Conservation (phyloP, 805 yeast species). For the Candida andamanensis region DNA sequence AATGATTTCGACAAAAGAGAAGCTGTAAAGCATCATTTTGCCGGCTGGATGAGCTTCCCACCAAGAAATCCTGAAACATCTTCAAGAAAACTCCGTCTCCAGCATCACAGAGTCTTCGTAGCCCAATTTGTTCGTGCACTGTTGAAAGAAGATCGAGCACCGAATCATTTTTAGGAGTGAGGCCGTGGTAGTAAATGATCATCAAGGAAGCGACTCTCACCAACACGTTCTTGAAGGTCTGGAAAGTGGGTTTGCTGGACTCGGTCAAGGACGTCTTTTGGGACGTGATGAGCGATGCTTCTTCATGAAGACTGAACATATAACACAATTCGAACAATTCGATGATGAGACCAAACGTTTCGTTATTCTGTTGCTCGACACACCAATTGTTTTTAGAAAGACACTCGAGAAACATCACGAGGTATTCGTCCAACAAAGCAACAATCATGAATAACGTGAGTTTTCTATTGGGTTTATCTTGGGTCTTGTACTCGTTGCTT, state of each 20-base stretch:
- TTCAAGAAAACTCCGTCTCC: slow-evolving; percentile 58
- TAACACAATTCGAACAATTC: slow-evolving; percentile 41
- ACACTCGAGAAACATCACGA: slow-evolving; percentile 29
- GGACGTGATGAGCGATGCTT: slow-evolving; percentile 36
- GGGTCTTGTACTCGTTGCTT: slow-evolving; percentile 13
- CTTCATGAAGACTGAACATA: slow-evolving; percentile 49
- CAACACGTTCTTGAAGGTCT: slow-evolving; percentile 42
- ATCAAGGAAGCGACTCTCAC: slow-evolving; percentile 33
- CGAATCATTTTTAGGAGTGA: background rate
- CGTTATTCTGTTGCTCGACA: slow-evolving; percentile 5
- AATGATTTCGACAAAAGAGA: slow-evolving; percentile 72
- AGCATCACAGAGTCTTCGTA: slow-evolving; percentile 61
- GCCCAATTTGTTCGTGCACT: slow-evolving; percentile 72
- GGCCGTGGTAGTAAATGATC: slow-evolving; percentile 27
- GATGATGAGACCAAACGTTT: slow-evolving; percentile 12
- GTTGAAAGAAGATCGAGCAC: slow-evolving; percentile 41
- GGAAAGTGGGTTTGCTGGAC: slow-evolving; percentile 39
- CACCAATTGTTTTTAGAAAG: slow-evolving; percentile 31
- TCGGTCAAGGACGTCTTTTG: slow-evolving; percentile 37
- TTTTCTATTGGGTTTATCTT: slow-evolving; percentile 28
- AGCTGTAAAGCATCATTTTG: slow-evolving; percentile 74
- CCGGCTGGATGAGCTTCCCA: slow-evolving; percentile 32
- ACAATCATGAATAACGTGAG: slow-evolving; percentile 44
- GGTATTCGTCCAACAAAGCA: slow-evolving; percentile 50
- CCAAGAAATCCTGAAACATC: slow-evolving; percentile 46